These are phyloP conservation scores for Eucalyptus lansdowneana DNA, from an alignment of 345 rosid species.

Conservation along the genomic window DNA sequence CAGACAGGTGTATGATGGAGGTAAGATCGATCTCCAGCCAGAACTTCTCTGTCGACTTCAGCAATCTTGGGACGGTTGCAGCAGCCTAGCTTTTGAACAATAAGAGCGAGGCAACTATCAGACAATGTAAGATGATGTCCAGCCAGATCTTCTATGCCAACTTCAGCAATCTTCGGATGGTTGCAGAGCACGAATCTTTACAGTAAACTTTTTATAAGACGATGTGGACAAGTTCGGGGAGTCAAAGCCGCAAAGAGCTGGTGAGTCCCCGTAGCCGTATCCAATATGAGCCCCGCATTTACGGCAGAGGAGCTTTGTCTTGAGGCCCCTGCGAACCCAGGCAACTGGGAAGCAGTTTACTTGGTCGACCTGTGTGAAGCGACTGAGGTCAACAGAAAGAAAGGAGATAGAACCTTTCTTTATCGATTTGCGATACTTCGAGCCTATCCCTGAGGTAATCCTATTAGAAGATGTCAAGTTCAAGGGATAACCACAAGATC, in stretches of 20 bases:
- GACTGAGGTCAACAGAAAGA: slow-evolving; percentile 40
- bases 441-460: slow-evolving; percentile 25
- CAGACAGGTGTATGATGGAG: slow-evolving; percentile 44
- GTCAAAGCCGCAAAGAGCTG: slow-evolving; percentile 42
- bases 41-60: slow-evolving; percentile 25
- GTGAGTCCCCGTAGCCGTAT: slow-evolving; percentile 40
- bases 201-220: slow-evolving; percentile 25
- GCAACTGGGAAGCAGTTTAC: slow-evolving; percentile 33
- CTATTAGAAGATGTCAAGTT: slow-evolving; percentile 37
- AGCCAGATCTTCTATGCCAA: slow-evolving; percentile 28
- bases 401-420: slow-evolving; percentile 34
- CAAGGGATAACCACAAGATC: slow-evolving; percentile 54
- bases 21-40: not conserved
- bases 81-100: slow-evolving; percentile 36
- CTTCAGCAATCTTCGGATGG: slow-evolving; percentile 30
- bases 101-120: slow-evolving; percentile 60
- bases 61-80: slow-evolving; percentile 39
- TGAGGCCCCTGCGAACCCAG: slow-evolving; percentile 26
- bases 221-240: slow-evolving; percentile 24
- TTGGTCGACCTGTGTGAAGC: slow-evolving; percentile 55
- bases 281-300: slow-evolving; percentile 59
- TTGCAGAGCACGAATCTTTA: slow-evolving; percentile 46
- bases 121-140: slow-evolving; percentile 12
- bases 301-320: slow-evolving; percentile 54
- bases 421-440: slow-evolving; percentile 27